A percentile compares a stretch with the other conserved stretches of the same genome.
These are phyloP conservation scores for Coemansia sp. DNA, from an alignment of 192 early-diverging fungal genomes.

Conservation along the genomic window DNA sequence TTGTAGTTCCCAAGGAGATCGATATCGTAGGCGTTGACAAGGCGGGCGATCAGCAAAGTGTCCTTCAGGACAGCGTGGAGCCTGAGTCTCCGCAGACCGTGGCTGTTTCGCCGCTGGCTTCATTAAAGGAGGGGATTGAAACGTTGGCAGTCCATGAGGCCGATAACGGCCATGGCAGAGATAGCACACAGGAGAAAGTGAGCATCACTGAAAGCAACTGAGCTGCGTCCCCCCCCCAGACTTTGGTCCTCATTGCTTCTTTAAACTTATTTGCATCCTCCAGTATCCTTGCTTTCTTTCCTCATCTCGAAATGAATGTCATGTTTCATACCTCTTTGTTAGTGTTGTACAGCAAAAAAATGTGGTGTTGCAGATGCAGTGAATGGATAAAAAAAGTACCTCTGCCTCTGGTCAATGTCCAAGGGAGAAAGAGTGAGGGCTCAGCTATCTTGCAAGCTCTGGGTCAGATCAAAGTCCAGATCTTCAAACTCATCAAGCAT, in stretches of 20 bases:
- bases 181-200: not conserved
- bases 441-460: constrained; percentile 30
- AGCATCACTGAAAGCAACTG: not conserved
- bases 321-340: not conserved
- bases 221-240: not conserved
- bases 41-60: not conserved
- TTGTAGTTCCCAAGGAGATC: not conserved
- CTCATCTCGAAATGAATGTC: not conserved
- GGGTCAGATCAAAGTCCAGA: constrained; percentile 40
- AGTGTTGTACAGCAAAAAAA: not conserved
- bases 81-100: constrained; percentile 28
- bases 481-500: constrained; percentile 44
- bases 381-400: not conserved
- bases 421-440: too few species aligned
- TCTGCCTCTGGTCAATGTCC: too few species aligned
- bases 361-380: not conserved
- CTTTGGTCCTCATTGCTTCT: not conserved
- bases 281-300: not conserved
- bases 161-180: not conserved
- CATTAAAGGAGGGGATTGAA: constrained; percentile 43
- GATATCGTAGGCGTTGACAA: not conserved
- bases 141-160: constrained; percentile 40
- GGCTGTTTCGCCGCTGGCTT: constrained; percentile 39
- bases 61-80: not conserved
- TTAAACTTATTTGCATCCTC: not conserved